These are phyloP conservation scores for Phytopythium vexans DNA, from an alignment of 352 stramenopile species.

Conservation along the genomic window DNA sequence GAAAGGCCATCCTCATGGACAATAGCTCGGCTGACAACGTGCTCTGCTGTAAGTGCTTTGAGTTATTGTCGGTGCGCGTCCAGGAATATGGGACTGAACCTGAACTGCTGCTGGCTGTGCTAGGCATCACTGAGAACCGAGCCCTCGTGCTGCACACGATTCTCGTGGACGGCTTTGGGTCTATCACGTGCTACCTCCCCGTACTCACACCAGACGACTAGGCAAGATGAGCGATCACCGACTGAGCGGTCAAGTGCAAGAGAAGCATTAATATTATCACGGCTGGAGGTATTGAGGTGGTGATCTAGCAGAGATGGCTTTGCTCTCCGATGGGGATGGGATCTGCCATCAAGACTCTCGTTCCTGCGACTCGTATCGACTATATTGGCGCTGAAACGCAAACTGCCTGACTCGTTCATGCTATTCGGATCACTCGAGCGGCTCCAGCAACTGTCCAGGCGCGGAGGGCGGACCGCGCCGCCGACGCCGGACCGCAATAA, in stretches of 20 bases:
- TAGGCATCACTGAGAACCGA: conserved; percentile 73
- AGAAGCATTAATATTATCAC: conserved; percentile 1
- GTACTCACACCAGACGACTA: conserved; percentile 58
- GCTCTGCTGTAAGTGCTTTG: conserved; percentile 53
- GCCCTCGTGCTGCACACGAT: conserved; percentile 81
- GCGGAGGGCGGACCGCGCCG: background rate
- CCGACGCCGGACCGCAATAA: conserved; percentile 32
- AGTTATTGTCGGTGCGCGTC: background rate
- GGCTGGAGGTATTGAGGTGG: background rate
- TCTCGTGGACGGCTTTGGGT: conserved; percentile 70
- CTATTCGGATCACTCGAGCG: conserved; percentile 1
- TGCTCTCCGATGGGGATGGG: too few relatives aligned
- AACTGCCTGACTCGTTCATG: background rate
- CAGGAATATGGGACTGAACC: background rate
- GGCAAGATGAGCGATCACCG: too few relatives aligned
- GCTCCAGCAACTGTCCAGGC: background rate
- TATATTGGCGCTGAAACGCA: too few relatives aligned
- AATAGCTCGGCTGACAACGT: conserved; percentile 65
- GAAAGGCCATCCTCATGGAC: conserved; percentile 74
- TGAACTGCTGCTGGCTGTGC: background rate
- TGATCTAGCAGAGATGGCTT: too few relatives aligned
- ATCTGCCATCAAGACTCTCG: too few relatives aligned
- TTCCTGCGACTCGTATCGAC: too few relatives aligned
- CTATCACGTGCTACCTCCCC: conserved; percentile 81
- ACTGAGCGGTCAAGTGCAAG: background rate